Percentiles rank a stretch among this genome's conserved stretches.
These are phyloP conservation scores for Alternaria rosae DNA, from an alignment of 2,329 filamentous ascomycete species.

Conservation along the genomic window DNA sequence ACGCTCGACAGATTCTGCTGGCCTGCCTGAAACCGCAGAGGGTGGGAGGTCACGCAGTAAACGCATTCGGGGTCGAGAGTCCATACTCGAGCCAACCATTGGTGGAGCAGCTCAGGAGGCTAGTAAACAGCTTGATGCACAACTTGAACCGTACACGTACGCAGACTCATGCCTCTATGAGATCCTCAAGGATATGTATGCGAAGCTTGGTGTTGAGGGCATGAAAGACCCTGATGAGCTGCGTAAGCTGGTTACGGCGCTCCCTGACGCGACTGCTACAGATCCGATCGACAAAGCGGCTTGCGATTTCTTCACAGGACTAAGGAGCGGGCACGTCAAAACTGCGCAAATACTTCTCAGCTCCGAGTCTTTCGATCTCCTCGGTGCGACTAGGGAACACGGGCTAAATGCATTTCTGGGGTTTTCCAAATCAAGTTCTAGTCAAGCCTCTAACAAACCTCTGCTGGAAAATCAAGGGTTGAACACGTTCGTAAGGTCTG, in stretches of 20 bases:
- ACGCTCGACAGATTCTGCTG: conserved; percentile 66
- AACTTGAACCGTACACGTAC: conserved; percentile 60
- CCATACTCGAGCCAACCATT: conserved; percentile 56
- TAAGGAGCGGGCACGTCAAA: conserved; percentile 48
- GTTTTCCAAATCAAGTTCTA: conserved; percentile 58
- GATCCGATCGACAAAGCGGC: conserved; percentile 45
- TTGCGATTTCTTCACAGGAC: conserved; percentile 52
- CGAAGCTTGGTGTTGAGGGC: conserved; percentile 58
- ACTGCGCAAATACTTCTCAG: conserved; percentile 58
- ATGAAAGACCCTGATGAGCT: conserved; percentile 54
- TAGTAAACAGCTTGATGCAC: conserved; percentile 62
- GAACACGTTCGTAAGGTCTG: conserved; percentile 49
- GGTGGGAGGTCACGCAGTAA: conserved; percentile 66
- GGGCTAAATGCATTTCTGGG: conserved; percentile 65
- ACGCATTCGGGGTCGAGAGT: conserved; percentile 67
- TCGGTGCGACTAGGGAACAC: conserved; percentile 58
- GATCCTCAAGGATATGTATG: conserved; percentile 60
- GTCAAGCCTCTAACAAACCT: conserved; percentile 51
- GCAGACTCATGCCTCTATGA: conserved; percentile 67
- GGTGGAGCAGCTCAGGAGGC: conserved; percentile 61
- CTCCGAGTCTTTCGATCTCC: conserved; percentile 59
- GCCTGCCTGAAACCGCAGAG: conserved; percentile 64
- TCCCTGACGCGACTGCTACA: conserved; percentile 14
- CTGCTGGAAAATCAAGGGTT: conserved; percentile 52
- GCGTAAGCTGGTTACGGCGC: conserved; percentile 35